These are phyloP conservation scores for Sequoia sempervirens DNA, from an alignment of 75 land plant genomes.

Conservation along the genomic window DNA sequence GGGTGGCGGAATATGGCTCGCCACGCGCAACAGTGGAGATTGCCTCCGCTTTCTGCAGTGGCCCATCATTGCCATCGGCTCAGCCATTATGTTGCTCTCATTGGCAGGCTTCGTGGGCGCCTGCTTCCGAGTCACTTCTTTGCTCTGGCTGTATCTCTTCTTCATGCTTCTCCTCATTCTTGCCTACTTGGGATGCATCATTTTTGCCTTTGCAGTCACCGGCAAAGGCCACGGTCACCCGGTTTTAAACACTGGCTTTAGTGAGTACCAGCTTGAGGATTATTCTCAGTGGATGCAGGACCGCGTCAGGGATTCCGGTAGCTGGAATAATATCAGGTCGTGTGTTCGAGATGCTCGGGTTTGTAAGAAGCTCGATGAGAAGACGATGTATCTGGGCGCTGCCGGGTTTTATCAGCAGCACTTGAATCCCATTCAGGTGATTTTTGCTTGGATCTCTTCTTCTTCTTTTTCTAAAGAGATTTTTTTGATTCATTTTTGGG, in stretches of 20 bases:
- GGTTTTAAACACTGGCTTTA: slow-evolving; percentile 27
- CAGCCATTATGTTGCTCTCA: slow-evolving; percentile 72
- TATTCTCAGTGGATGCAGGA: slow-evolving; percentile 79
- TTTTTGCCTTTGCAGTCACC: slow-evolving; percentile 83
- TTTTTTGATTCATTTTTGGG: not conserved
- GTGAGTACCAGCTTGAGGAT: slow-evolving; percentile 71
- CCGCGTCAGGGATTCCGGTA: slow-evolving; percentile 36
- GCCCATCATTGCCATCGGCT: slow-evolving; percentile 78
- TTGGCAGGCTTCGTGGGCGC: slow-evolving; percentile 80
- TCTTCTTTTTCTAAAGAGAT: not conserved
- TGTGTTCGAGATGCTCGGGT: slow-evolving; percentile 32
- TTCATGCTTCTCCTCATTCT: slow-evolving; percentile 74
- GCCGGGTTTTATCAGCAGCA: not conserved
- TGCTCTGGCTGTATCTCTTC: slow-evolving; percentile 72
- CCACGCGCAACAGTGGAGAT: slow-evolving; percentile 54
- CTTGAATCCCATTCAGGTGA: slow-evolving; percentile 10
- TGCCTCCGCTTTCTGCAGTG: slow-evolving; percentile 84
- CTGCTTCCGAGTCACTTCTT: slow-evolving; percentile 70
- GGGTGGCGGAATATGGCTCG: slow-evolving; percentile 85
- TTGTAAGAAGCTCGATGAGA: slow-evolving; percentile 27
- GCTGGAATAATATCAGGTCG: slow-evolving; percentile 63
- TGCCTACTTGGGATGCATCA: slow-evolving; percentile 65
- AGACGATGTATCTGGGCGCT: not conserved
- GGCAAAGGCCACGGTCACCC: slow-evolving; percentile 51
- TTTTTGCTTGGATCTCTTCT: not conserved